Conservation (phyloP, 495 filamentous ascomycete genomes). For the Hypoxylon intermedium region DNA sequence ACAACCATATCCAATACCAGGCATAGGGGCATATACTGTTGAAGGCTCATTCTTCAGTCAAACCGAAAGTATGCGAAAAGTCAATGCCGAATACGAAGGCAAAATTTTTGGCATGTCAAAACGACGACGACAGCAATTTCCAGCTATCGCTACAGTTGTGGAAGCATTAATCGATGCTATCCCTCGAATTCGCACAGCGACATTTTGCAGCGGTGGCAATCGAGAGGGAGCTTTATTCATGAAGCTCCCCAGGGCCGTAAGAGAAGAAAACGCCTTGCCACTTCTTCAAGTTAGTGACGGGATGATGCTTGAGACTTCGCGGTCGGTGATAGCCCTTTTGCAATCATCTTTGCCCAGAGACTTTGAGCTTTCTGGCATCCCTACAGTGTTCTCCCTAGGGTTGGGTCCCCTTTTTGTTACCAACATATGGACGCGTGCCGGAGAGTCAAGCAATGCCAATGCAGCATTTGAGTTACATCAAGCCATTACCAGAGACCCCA, state of each 20-base stretch:
- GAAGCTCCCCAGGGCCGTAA: slow-evolving; percentile 63
- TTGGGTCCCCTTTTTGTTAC: slow-evolving; percentile 50
- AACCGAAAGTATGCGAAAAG: slow-evolving; percentile 63
- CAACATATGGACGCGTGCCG: slow-evolving; percentile 56
- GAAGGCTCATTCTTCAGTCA: slow-evolving; percentile 65
- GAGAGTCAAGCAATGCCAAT: slow-evolving; percentile 55
- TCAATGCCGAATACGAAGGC: slow-evolving; percentile 59
- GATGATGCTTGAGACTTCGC: slow-evolving; percentile 50
- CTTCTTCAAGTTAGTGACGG: slow-evolving; percentile 49
- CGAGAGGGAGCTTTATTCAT: slow-evolving; percentile 81
- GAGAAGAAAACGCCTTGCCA: slow-evolving; percentile 69
- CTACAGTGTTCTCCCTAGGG: slow-evolving; percentile 49
- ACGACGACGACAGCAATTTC: slow-evolving; percentile 79
- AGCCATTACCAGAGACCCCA: slow-evolving; percentile 72
- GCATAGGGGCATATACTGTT: slow-evolving; percentile 81
- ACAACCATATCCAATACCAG: slow-evolving; percentile 81
- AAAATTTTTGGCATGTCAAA: slow-evolving; percentile 85
- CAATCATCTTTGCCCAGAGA: slow-evolving; percentile 61
- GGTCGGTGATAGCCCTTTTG: slow-evolving; percentile 56
- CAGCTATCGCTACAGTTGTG: slow-evolving; percentile 81
- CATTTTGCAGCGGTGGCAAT: slow-evolving; percentile 86
- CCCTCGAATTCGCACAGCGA: slow-evolving; percentile 72
- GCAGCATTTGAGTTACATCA: slow-evolving; percentile 74
- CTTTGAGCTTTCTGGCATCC: slow-evolving; percentile 58
- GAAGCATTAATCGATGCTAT: slow-evolving; percentile 72